phyloP scores from a whole-genome alignment of 208 protist species.

The Trypanosoma conorhini region DNA sequence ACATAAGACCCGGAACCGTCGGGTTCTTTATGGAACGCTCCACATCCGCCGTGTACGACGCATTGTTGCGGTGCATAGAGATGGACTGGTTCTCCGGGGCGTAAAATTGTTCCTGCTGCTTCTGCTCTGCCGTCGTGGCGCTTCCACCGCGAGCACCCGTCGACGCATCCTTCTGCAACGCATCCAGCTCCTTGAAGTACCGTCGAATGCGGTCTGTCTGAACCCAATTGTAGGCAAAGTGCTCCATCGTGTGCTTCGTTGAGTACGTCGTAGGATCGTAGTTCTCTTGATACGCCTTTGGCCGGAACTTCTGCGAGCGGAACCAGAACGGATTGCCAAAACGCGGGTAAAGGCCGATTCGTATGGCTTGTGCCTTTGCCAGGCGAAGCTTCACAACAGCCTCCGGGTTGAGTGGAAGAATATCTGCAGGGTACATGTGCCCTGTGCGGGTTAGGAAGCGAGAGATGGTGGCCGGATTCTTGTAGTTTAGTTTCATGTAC shows the following conservation, averaged over 20 bases:
- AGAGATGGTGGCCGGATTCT: slow-evolving; percentile 89
- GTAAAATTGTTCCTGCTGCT: slow-evolving; percentile 82
- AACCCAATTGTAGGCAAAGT: slow-evolving; percentile 91
- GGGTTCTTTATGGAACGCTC: slow-evolving; percentile 82
- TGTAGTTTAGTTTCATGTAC: slow-evolving; percentile 95
- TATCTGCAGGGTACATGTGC: slow-evolving; percentile 88
- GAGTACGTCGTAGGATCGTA: slow-evolving; percentile 89
- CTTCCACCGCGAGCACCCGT: slow-evolving; percentile 43
- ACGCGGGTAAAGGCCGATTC: slow-evolving; percentile 86
- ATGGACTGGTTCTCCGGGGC: slow-evolving; percentile 54
- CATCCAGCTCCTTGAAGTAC: slow-evolving; percentile 77
- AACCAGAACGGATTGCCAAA: slow-evolving; percentile 93
- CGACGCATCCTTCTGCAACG: slow-evolving; percentile 43
- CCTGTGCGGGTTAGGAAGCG: slow-evolving; percentile 88
- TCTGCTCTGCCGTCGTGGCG: slow-evolving; percentile 64
- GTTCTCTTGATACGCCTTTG: slow-evolving; percentile 88
- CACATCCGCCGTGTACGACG: slow-evolving; percentile 59
- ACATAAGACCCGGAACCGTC: slow-evolving; percentile 89
- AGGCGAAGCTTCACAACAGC: slow-evolving; percentile 80
- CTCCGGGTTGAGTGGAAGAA: slow-evolving; percentile 85
- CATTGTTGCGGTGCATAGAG: slow-evolving; percentile 56
- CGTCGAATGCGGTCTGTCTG: slow-evolving; percentile 85
- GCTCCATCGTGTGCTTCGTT: slow-evolving; percentile 90
- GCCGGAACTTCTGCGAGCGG: slow-evolving; percentile 78
- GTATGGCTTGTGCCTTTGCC: slow-evolving; percentile 81